Base-by-base conservation (phyloP, 176 grass and related monocot genomes). In the Zizania latifolia region DNA sequence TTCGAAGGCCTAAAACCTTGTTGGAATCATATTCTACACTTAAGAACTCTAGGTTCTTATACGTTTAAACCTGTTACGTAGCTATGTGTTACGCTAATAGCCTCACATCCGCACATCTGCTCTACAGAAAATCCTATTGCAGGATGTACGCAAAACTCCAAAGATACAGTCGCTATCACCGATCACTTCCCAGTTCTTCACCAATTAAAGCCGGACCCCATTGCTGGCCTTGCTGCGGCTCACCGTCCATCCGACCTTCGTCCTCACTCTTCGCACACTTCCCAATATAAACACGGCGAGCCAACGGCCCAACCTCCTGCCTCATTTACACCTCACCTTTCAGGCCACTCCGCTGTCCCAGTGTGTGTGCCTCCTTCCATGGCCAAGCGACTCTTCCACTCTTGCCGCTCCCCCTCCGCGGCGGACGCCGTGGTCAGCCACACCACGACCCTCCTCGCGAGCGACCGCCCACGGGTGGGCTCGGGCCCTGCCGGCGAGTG, bases 381-480 rank as follows among this genome's bases (percentile, higher is more conserved):
- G 94, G 94, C 86, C 64, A 97, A 91, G 67, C 86, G 83, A 24
- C 81, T 93, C 71, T 91, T 93, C 81, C 74, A 77, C 35, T 87
- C 65, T 30, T 87, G 86, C 56, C 89, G 84, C 81, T 87, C 86
- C 38, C 68, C 81, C 22, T 68, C 83, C 39, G 79, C 54, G 15
- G 82, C 65, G n/a, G 48, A 53, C 8, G 82, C 78, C 5, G 77
- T 77, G 34, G 29, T 83, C 2, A 79, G 61, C 48, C 73, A 86
- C 8, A 37, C 57, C 32, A 67, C 50, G 16, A 71, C 45, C 10
- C 72, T 72, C 27, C 78, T 81, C 28, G 41, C 34, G n/a, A 39
- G 4, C 33, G 53, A 61, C 10, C 74, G 53, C 10, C 46, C 56
- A 2, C 44, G 44, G 10, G 35, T 55, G 9, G n/a, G 62, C 33